These are phyloP conservation scores for Phytophthora ohioensis DNA, from an alignment of 352 stramenopile genomes.

Conservation along the genomic window DNA sequence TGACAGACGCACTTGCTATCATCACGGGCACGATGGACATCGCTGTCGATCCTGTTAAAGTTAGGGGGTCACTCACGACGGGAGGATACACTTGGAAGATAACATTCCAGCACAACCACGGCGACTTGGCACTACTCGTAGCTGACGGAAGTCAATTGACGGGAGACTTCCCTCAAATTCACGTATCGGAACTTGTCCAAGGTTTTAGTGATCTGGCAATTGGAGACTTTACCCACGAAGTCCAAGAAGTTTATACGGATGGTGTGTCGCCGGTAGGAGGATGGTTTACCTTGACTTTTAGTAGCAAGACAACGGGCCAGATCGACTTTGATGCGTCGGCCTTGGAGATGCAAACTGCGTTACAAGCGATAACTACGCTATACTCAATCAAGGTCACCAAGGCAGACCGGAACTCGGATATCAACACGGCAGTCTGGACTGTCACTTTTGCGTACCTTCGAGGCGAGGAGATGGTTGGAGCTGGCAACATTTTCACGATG, in stretches of 20 bases:
- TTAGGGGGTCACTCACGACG: conserved; percentile 60
- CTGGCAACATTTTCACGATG: conserved; percentile 90
- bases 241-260: conserved; percentile 40
- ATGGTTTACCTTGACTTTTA: conserved; percentile 91
- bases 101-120: conserved; percentile 89
- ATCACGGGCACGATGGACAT: conserved; percentile 85
- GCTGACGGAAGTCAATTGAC: conserved; percentile 85
- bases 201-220: conserved; percentile 71
- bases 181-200: conserved; percentile 70
- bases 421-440: conserved; percentile 90
- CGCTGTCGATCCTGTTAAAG: conserved; percentile 78
- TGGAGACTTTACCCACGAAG: conserved; percentile 93
- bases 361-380: conserved; percentile 81
- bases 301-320: conserved; percentile 79
- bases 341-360: conserved; percentile 85
- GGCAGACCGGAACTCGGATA: conserved; percentile 34
- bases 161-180: conserved; percentile 89
- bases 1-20: conserved; percentile 82
- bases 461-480: conserved; percentile 92
- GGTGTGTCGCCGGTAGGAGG: conserved; percentile 57
- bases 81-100: conserved; percentile 94
- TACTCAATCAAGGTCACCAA: conserved; percentile 88
- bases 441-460: conserved; percentile 95
- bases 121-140: conserved; percentile 89
- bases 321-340: conserved; percentile 84